Evolutionary conservation across 345 rosid species (phyloP).

Genomic region (Arabidopsis suecica): DNA sequence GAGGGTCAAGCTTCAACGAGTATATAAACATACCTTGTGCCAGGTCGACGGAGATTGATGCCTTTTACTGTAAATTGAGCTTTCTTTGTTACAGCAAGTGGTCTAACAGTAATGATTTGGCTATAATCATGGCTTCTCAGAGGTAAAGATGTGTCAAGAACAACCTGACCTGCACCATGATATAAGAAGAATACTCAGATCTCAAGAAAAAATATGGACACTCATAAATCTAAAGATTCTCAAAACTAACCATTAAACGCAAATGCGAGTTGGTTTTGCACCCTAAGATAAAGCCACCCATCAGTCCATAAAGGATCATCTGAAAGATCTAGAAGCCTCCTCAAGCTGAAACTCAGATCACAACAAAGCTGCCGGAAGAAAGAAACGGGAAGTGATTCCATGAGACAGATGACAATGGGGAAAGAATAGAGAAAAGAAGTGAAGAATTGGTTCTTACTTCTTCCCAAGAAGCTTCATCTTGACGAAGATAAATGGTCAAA

Average conservation of each 20-base stretch:
- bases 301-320: conserved; percentile 79
- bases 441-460: conserved; percentile 57
- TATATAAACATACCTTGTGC: conserved; percentile 59
- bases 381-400: conserved; percentile 11
- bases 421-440: not conserved
- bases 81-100: conserved; percentile 71
- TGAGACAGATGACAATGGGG: conserved; percentile 31
- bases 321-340: conserved; percentile 75
- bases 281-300: conserved; percentile 84
- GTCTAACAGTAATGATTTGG: conserved; percentile 68
- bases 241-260: conserved; percentile 65
- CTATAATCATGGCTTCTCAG: conserved; percentile 60
- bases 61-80: conserved; percentile 79
- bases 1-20: not conserved
- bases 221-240: conserved; percentile 6
- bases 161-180: conserved; percentile 70
- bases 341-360: conserved; percentile 75
- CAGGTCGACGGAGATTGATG: conserved; percentile 66
- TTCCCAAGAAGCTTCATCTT: conserved; percentile 83
- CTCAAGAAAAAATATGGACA: conserved; percentile 2
- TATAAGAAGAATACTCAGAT: conserved; percentile 22
- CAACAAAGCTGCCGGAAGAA: conserved; percentile 62
- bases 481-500: conserved; percentile 85
- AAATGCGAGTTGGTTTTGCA: conserved; percentile 86
- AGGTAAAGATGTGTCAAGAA: conserved; percentile 72